Evolutionary conservation across 805 yeast genomes (phyloP).

Genomic region (Saturnispora diversa): DNA sequence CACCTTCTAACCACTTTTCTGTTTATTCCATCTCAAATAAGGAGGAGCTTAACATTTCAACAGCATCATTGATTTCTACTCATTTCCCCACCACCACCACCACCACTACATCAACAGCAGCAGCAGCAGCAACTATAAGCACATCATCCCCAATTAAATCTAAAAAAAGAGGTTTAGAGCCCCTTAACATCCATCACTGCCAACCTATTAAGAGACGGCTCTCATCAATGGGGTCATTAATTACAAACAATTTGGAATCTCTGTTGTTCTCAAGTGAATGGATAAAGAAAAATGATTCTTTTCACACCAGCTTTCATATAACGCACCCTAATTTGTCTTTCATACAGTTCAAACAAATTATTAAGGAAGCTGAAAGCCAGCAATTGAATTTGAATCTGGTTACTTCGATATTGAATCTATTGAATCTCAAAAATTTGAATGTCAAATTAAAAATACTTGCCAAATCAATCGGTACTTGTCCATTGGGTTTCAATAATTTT

Average conservation of each 20-base stretch:
- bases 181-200: neutral
- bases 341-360: neutral
- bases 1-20: neutral
- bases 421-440: neutral
- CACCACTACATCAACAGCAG: no score
- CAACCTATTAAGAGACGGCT: constrained; percentile 2
- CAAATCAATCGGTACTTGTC: neutral
- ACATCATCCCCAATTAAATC: neutral
- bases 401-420: constrained; percentile 1
- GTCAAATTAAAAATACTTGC: constrained; percentile 3
- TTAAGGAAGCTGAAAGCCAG: neutral
- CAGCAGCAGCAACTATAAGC: neutral
- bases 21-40: neutral
- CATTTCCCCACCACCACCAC: no score
- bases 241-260: neutral
- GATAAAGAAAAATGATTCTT: neutral
- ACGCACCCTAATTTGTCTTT: constrained; percentile 2
- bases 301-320: neutral
- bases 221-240: neutral
- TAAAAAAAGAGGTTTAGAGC: neutral
- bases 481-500: neutral
- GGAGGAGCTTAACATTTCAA: constrained; percentile 1
- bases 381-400: neutral
- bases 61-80: neutral
- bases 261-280: neutral